These are phyloP conservation scores for Balansia obtecta DNA, from an alignment of 2,329 filamentous ascomycete species.

Conservation along the genomic window DNA sequence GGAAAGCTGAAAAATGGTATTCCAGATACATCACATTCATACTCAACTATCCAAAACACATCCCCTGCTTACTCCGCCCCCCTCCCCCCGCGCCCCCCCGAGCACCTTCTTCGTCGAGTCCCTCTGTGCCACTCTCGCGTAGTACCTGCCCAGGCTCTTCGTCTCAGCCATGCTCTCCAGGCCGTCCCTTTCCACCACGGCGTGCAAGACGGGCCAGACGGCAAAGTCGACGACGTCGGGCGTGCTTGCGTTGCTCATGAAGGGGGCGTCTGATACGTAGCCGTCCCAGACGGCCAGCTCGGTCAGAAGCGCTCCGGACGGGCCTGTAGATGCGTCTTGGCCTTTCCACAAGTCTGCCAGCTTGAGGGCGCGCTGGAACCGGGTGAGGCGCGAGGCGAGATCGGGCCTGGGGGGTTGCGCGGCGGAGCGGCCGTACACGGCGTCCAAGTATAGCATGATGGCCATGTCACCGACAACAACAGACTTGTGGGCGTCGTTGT, in stretches of 20 bases:
- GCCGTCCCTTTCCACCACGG: conserved; percentile 25
- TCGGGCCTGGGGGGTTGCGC: conserved; percentile 14
- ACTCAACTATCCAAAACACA: background rate
- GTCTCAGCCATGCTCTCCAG: conserved; percentile 18
- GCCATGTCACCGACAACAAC: conserved; percentile 35
- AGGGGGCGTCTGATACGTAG: conserved; percentile 13
- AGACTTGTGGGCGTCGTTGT: conserved; percentile 38
- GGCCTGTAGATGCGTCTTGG: background rate
- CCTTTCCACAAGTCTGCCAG: conserved; percentile 18
- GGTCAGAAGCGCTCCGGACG: conserved; percentile 13
- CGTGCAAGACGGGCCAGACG: conserved; percentile 42
- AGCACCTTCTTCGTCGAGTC: conserved; percentile 14
- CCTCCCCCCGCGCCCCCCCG: conserved; percentile 7
- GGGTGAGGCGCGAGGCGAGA: conserved; percentile 24
- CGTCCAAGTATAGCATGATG: conserved; percentile 50
- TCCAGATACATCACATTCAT: background rate
- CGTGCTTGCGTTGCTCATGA: background rate
- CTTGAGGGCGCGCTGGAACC: conserved; percentile 27
- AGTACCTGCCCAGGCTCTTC: conserved; percentile 24
- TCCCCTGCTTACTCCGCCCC: background rate
- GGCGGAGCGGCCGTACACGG: conserved; percentile 28
- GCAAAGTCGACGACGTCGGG: conserved; percentile 35
- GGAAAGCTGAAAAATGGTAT: background rate
- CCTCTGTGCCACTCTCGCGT: conserved; percentile 15
- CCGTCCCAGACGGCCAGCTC: conserved; percentile 30